These are phyloP conservation scores for Heritiera fomes DNA, from an alignment of 345 rosid genomes.

Conservation along the genomic window DNA sequence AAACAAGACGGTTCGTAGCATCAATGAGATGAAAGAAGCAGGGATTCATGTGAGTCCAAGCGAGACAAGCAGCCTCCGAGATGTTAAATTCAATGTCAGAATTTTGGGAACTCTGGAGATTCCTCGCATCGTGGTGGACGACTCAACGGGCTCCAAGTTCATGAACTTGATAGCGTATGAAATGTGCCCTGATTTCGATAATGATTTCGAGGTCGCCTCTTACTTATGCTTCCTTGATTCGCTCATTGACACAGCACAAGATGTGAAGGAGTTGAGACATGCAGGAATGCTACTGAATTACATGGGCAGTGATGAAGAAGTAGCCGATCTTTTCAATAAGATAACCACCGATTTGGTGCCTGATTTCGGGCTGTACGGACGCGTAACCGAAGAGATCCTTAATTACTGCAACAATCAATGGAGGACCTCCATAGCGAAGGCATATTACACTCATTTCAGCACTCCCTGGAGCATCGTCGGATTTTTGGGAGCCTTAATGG, in stretches of 20 bases:
- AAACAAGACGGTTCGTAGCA: background rate
- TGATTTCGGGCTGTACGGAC: background rate
- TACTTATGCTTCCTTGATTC: conserved; percentile 19
- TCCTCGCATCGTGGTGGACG: conserved; percentile 17
- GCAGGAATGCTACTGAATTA: conserved; percentile 7
- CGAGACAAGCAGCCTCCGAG: background rate
- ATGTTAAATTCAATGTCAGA: background rate
- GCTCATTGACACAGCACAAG: conserved; percentile 15
- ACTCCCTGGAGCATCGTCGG: conserved; percentile 25
- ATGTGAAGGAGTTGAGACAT: conserved; percentile 25
- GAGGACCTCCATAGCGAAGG: background rate
- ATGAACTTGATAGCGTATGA: conserved; percentile 31
- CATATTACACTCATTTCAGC: conserved; percentile 8
- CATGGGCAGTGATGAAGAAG: conserved; percentile 24
- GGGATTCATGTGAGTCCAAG: background rate
- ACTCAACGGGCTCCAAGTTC: conserved; percentile 2
- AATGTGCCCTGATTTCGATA: background rate
- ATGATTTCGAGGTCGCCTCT: conserved; percentile 20
- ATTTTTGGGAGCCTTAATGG: background rate
- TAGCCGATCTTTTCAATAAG: conserved; percentile 16
- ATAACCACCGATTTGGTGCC: conserved; percentile 22
- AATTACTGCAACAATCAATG: background rate
- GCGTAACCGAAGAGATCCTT: background rate
- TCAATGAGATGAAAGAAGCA: conserved; percentile 16
- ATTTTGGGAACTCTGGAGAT: background rate